Evolutionary conservation across 1,284 basidiomycete genomes (phyloP).

Genomic region (Trichosporon sp.): DNA sequence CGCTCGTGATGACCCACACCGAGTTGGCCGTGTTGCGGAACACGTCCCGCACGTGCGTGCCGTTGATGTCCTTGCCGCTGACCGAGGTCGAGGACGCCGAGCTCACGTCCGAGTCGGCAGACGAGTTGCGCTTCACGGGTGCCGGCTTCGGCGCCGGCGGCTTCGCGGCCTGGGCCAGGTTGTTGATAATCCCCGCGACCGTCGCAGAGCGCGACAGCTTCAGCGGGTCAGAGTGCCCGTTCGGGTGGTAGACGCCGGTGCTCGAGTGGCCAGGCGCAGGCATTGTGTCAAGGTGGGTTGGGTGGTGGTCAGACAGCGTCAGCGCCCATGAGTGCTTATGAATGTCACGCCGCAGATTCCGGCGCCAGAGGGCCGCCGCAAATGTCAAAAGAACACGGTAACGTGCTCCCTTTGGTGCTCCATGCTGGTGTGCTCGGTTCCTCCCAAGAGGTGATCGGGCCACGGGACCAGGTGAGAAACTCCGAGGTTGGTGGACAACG

Average conservation of each 20-base stretch:
- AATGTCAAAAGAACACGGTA: background rate
- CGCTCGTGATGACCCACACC: slow-evolving; percentile 17
- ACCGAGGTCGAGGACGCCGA: background rate
- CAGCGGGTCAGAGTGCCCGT: background rate
- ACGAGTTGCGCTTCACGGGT: background rate
- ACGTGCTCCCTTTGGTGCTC: background rate
- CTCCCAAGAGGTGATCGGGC: background rate
- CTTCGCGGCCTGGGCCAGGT: slow-evolving; percentile 3
- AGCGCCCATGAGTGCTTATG: background rate
- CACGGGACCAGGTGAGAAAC: background rate
- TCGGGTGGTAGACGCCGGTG: slow-evolving; percentile 3
- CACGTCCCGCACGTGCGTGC: slow-evolving; percentile 7
- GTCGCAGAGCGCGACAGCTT: slow-evolving; percentile 3
- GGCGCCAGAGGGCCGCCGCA: background rate
- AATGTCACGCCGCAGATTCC: background rate
- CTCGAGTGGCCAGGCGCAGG: background rate
- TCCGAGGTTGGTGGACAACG: background rate
- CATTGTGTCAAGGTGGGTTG: background rate
- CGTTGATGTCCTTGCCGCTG: slow-evolving; percentile 1
- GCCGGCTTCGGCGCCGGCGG: background rate
- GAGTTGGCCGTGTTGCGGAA: slow-evolving; percentile 15
- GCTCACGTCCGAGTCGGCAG: background rate
- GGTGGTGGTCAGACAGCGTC: background rate
- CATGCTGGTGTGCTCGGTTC: background rate
- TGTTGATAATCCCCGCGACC: slow-evolving; percentile 16